Conservation (phyloP, 2,329 filamentous ascomycete species). For the Colletotrichum salicis region DNA sequence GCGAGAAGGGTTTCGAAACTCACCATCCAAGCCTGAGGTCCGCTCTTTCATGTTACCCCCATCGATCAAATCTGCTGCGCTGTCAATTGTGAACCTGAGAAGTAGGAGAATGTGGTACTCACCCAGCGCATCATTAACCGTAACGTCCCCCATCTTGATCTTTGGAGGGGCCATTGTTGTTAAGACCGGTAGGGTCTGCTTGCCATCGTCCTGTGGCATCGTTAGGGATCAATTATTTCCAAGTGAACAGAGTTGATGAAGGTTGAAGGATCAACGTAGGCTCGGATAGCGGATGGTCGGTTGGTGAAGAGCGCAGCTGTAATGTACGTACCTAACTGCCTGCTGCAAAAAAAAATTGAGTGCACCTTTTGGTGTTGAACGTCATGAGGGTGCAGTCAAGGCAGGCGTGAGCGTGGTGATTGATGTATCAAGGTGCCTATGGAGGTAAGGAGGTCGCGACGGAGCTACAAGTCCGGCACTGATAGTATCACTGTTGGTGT, state of each 20-base stretch:
- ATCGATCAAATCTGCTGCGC: constrained; percentile 42
- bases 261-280: no score
- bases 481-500: background rate
- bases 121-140: constrained; percentile 34
- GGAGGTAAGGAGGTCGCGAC: background rate
- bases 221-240: background rate
- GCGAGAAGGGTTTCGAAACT: constrained; percentile 13
- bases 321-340: background rate
- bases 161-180: constrained; percentile 31
- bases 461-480: background rate
- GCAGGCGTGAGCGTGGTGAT: background rate
- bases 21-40: constrained; percentile 55
- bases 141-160: constrained; percentile 28
- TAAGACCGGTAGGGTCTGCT: background rate
- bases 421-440: background rate
- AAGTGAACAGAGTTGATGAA: background rate
- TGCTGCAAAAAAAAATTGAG: background rate
- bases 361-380: background rate
- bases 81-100: background rate
- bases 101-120: background rate
- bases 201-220: background rate
- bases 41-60: constrained; percentile 49
- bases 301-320: no score
- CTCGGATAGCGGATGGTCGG: no score
- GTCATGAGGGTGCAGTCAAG: background rate